Evolutionary conservation across 495 filamentous ascomycete genomes (phyloP), one percentile per base, ranked within the genome.

Genomic region (Daldinia grandis): DNA sequence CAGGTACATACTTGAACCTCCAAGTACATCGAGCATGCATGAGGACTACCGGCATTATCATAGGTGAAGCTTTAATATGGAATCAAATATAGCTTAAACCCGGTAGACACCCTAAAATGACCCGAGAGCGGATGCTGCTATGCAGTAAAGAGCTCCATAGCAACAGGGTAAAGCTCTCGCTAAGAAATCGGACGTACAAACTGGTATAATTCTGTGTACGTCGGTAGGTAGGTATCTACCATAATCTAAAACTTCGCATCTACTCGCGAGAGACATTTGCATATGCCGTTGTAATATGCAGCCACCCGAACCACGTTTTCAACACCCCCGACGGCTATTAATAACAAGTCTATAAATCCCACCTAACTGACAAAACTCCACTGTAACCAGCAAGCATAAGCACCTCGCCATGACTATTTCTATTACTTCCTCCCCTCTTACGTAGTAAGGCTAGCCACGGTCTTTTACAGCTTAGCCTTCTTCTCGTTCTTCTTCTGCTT

Each of bases 401-500:
- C 21, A 21, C 42, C 19, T 24, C 19, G 1, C 42, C n/a, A 5
- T 8, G 42, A 12, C 19, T 5, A 7, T 47, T 47, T 47, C 19
- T 47, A 47, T 47, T 47, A 24, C 19, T 9, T 5, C 8, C 24
- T 14, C 6, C 1, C 19, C 21, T 24, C 42, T 47, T 47, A 12
- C 42, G 9, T 10, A 12, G n/a, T 14, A 56, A 35, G n/a, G 53
- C 30, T 5, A 24, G 53, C 27, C 3, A 14, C 25, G 25, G 10
- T 5, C 10, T 37, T n/a, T 64, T 66, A 76, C 33, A 71, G 14
- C 71, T 78, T 77, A 37, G 68, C 55, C 15, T 35, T 30, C n/a
- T 56, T n/a, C 14, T 56, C 3, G n/a, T 14, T 35, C 4, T 17
- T 17, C 50, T 68, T 71, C 54, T 85, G 79, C 73, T 82, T 84